These are phyloP conservation scores for Verticillium albo-atrum DNA, from an alignment of 2,329 filamentous ascomycete species.

Conservation along the genomic window DNA sequence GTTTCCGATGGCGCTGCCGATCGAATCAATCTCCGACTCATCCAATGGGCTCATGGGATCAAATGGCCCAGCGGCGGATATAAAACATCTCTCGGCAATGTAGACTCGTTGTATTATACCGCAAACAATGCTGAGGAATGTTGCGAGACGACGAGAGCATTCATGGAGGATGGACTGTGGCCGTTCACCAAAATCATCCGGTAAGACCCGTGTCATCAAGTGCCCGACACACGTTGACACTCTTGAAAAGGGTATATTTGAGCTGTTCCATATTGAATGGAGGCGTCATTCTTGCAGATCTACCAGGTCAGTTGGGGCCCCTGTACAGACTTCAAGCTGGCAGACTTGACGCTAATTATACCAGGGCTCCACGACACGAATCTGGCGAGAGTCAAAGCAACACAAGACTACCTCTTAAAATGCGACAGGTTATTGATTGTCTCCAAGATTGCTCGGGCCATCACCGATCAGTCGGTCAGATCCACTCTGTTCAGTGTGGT, in stretches of 20 bases:
- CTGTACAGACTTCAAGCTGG: too few relatives aligned
- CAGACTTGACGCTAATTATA: neutral
- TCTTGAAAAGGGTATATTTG: conserved; percentile 20
- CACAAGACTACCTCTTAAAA: conserved; percentile 26
- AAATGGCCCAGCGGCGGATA: conserved; percentile 21
- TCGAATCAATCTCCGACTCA: conserved; percentile 16
- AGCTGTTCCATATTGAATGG: conserved; percentile 23
- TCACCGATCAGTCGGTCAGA: conserved; percentile 25
- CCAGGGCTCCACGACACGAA: conserved; percentile 25
- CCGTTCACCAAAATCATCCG: conserved; percentile 30
- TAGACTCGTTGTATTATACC: too few relatives aligned
- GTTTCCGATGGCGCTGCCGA: conserved; percentile 20
- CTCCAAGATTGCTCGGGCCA: conserved; percentile 25
- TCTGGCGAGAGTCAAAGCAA: conserved; percentile 25
- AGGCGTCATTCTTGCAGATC: conserved; percentile 27
- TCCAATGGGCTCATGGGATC: conserved; percentile 22
- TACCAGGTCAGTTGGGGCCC: conserved; percentile 29
- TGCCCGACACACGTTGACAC: neutral
- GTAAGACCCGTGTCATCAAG: conserved; percentile 9
- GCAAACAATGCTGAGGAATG: conserved; percentile 25
- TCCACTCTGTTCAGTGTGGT: conserved; percentile 22
- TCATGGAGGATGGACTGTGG: conserved; percentile 27
- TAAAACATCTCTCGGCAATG: too few relatives aligned
- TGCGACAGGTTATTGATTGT: conserved; percentile 29
- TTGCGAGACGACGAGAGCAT: conserved; percentile 20